These are phyloP conservation scores for Lasiosphaeria hispida DNA, from an alignment of 495 filamentous ascomycete species.

Conservation along the genomic window DNA sequence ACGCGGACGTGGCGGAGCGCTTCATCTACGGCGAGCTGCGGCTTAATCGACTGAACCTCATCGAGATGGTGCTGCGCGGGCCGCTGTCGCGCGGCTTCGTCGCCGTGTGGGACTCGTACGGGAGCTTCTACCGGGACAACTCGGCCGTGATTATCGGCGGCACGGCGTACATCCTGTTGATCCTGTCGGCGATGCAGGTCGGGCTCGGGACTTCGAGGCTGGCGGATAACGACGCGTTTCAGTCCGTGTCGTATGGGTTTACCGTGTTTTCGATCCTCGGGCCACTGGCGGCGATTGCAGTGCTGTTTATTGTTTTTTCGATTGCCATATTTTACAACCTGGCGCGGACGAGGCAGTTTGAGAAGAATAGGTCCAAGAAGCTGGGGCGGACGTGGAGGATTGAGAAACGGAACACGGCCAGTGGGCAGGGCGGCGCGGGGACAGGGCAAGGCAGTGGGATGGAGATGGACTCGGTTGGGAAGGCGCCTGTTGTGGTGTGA, in stretches of 20 bases:
- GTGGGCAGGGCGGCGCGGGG: too few species aligned
- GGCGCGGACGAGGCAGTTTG: slow-evolving; percentile 7
- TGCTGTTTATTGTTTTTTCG: slow-evolving; percentile 4
- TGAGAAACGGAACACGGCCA: too few species aligned
- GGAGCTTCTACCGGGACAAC: slow-evolving; percentile 46
- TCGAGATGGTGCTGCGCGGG: slow-evolving; percentile 25
- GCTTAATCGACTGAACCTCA: slow-evolving; percentile 38
- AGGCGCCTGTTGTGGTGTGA: too few species aligned
- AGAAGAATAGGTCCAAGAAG: neutral
- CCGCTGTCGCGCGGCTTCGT: slow-evolving; percentile 23
- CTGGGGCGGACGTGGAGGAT: slow-evolving; percentile 6
- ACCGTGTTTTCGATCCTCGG: slow-evolving; percentile 48
- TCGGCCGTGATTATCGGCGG: slow-evolving; percentile 44
- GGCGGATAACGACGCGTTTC: slow-evolving; percentile 38
- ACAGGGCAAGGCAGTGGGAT: too few species aligned
- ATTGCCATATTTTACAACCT: slow-evolving; percentile 2
- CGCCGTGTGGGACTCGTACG: slow-evolving; percentile 33
- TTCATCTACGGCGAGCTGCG: slow-evolving; percentile 48
- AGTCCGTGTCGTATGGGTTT: slow-evolving; percentile 51
- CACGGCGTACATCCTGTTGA: slow-evolving; percentile 52
- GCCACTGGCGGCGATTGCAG: slow-evolving; percentile 19
- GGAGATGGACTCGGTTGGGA: too few species aligned
- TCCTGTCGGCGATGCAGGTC: slow-evolving; percentile 61
- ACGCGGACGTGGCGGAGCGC: slow-evolving; percentile 32
- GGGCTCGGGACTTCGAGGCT: slow-evolving; percentile 47